Conservation (phyloP, 2,329 filamentous ascomycete species). For the Apiospora phragmitis region DNA sequence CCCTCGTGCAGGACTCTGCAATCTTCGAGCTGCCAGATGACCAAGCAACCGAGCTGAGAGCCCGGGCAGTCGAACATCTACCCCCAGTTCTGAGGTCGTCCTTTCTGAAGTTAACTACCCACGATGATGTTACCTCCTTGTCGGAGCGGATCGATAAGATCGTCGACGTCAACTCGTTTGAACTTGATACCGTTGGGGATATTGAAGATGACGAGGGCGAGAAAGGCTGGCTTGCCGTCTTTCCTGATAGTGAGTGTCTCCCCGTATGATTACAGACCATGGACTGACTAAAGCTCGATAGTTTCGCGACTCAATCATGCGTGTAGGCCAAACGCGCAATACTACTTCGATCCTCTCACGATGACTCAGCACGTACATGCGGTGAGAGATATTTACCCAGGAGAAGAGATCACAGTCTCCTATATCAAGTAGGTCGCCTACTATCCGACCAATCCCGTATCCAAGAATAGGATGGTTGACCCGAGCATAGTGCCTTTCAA, state of each 20-base stretch:
- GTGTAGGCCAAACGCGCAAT: conserved; percentile 45
- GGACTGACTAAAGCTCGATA: neutral
- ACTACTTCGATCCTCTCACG: conserved; percentile 39
- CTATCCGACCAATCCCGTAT: neutral
- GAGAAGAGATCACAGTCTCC: conserved; percentile 44
- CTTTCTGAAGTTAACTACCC: conserved; percentile 39
- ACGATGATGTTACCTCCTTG: conserved; percentile 26
- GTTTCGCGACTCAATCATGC: conserved; percentile 46
- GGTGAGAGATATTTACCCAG: conserved; percentile 38
- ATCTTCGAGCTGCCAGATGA: conserved; percentile 31
- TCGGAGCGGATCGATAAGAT: conserved; percentile 35
- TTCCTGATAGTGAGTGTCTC: conserved; percentile 29
- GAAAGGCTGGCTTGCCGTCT: conserved; percentile 35
- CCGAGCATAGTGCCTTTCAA: conserved; percentile 23
- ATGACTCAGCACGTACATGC: conserved; percentile 41
- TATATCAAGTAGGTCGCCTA: conserved; percentile 37
- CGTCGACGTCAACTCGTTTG: conserved; percentile 39
- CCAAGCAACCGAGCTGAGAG: conserved; percentile 23
- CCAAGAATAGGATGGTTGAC: neutral
- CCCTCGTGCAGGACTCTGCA: conserved; percentile 40
- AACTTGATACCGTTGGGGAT: conserved; percentile 33
- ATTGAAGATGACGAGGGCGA: conserved; percentile 21
- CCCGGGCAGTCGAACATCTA: conserved; percentile 35
- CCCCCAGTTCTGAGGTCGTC: conserved; percentile 29
- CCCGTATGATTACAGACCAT: too few relatives aligned